Percentiles rank a stretch among this genome's conserved stretches.
phyloP scores from a whole-genome alignment of 805 yeast genomes.

The Cyberlindnera sargentensis region DNA sequence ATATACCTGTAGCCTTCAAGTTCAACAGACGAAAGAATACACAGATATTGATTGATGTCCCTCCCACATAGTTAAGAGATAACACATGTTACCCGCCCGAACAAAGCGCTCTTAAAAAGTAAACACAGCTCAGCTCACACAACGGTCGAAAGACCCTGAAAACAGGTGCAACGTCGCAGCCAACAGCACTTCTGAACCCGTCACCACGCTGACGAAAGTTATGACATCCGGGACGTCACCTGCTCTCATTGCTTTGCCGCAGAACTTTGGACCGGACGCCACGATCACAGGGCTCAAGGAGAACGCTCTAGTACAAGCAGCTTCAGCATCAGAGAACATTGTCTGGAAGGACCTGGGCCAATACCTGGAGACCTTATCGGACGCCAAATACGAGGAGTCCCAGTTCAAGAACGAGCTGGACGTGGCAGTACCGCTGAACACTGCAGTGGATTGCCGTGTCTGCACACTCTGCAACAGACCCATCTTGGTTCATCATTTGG shows the following conservation, averaged over 20 bases:
- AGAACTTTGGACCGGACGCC: constrained; percentile 22
- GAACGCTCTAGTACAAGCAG: background rate
- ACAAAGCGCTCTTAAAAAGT: too few relatives aligned
- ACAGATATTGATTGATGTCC: too few relatives aligned
- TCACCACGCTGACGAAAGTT: too few relatives aligned
- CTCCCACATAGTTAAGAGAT: too few relatives aligned
- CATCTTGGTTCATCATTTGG: constrained; percentile 30
- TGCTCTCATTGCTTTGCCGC: constrained; percentile 10
- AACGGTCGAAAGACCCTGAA: too few relatives aligned
- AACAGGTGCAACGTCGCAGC: too few relatives aligned
- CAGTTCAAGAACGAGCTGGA: constrained; percentile 18
- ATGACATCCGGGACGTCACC: constrained; percentile 20
- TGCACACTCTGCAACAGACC: constrained; percentile 44
- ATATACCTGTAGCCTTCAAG: too few relatives aligned
- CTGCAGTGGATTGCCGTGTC: constrained; percentile 35
- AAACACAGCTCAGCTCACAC: too few relatives aligned
- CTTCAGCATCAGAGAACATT: constrained; percentile 8
- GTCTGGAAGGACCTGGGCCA: constrained; percentile 29
- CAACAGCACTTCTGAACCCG: too few relatives aligned
- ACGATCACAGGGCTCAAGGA: constrained; percentile 20
- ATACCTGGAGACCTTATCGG: constrained; percentile 23
- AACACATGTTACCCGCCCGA: too few relatives aligned
- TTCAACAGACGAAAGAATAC: too few relatives aligned
- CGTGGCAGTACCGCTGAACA: constrained; percentile 29
- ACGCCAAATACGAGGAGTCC: constrained; percentile 5